phyloP scores from a whole-genome alignment of 768 basidiomycete species.

The Leccinum variicolor region DNA sequence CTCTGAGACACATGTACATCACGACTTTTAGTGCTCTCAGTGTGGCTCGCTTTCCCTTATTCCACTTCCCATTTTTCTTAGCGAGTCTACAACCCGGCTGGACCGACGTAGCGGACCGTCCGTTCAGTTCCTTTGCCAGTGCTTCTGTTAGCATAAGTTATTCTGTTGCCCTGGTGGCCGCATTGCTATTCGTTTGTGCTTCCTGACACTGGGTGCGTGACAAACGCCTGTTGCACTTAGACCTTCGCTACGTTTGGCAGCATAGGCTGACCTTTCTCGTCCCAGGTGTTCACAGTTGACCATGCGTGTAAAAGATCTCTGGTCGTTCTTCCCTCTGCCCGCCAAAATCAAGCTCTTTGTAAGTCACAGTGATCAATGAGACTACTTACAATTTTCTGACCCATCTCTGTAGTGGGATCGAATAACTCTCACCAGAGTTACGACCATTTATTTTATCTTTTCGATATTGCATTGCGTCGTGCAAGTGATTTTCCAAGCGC shows the following conservation, averaged over 20 bases:
- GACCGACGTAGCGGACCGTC: conserved; percentile 29
- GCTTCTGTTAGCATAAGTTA: neutral
- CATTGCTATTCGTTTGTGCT: conserved; percentile 30
- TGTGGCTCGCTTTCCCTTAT: neutral
- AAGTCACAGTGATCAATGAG: conserved; percentile 18
- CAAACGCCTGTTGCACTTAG: neutral
- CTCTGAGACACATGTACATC: neutral
- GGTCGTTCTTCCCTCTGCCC: conserved; percentile 35
- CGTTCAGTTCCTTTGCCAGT: conserved; percentile 15
- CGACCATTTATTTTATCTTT: conserved; percentile 63
- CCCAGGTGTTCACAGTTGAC: neutral
- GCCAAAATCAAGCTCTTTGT: conserved; percentile 48
- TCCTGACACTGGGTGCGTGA: conserved; percentile 2
- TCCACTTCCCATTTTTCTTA: conserved; percentile 20
- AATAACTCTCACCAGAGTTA: conserved; percentile 64
- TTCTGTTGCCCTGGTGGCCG: conserved; percentile 41
- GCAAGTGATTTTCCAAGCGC: conserved; percentile 66
- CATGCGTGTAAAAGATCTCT: conserved; percentile 42
- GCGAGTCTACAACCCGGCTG: conserved; percentile 31
- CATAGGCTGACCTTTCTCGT: neutral
- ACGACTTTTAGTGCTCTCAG: neutral
- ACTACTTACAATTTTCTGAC: neutral
- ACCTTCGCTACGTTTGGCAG: neutral
- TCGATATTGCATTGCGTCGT: conserved; percentile 62
- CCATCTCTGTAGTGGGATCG: conserved; percentile 54